Evolutionary conservation across 177 flowering plant species (phyloP), one percentile per base, ranked within the genome.

Genomic region (Tripterygium wilfordii): DNA sequence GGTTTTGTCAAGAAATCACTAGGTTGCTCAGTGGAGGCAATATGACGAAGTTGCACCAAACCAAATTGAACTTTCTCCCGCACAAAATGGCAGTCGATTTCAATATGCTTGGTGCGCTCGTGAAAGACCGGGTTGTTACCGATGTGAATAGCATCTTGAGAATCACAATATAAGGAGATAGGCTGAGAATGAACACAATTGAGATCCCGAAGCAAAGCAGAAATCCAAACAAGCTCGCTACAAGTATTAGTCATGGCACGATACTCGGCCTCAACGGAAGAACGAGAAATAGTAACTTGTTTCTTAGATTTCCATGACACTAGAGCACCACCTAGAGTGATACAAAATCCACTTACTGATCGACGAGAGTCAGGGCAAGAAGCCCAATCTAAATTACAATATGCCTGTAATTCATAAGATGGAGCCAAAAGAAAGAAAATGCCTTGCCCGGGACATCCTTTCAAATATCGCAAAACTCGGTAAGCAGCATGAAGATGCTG

Each of bases 191-290:
- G 7, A 30, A 12, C 8, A 12, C 7, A 6, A 12, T 12, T 7
- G 12, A 46, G 20, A 28, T 46, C 50, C 7, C 30, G 22, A 10
- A 46, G 33, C 33, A 46, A 12, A 9, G 7, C 17, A 9, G 1
- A 36, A 8, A 46, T 13, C 36, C 50, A 46, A 9, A 6, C n/a
- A 9, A 46, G 8, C 16, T 46, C 50, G 3, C 10, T 5, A 20
- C 13, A 8, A 16, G 23, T 46, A 9, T 13, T 7, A 10, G 37
- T 22, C 36, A 46, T 46, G 36, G 50, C 50, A 18, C 37, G 21
- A 20, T 46, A 46, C 23, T 30, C 50, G 17, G 36, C 50, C 19
- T 46, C 39, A 7, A 22, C n/a, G 5, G 51, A 32, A 1, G 38
- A 47, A n/a, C 39, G 27, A 31, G 51, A 30, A 31, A 47, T 25